A percentile compares a stretch with the other conserved stretches of the same genome.
These are phyloP conservation scores for Lipomyces spencermartinsiae DNA, from an alignment of 805 yeast species.

Conservation along the genomic window DNA sequence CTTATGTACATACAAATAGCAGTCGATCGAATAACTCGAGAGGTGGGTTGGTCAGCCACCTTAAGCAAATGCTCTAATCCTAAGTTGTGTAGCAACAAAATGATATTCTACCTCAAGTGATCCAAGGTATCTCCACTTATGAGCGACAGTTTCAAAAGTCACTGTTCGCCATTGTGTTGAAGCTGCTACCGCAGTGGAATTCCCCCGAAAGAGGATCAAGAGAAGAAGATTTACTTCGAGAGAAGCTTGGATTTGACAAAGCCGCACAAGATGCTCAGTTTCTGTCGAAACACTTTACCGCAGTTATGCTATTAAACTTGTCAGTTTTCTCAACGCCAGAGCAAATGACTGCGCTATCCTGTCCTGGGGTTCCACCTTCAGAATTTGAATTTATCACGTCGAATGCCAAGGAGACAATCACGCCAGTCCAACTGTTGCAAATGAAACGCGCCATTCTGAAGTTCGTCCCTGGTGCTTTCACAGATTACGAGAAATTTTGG, in stretches of 20 bases:
- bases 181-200: conserved; percentile 57
- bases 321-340: conserved; percentile 37
- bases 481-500: conserved; percentile 50
- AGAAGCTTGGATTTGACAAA: conserved; percentile 49
- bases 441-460: conserved; percentile 53
- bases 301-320: conserved; percentile 65
- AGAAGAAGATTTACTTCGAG: conserved; percentile 50
- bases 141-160: conserved; percentile 57
- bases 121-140: conserved; percentile 54
- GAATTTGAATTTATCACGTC: conserved; percentile 70
- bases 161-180: conserved; percentile 65
- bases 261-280: conserved; percentile 52
- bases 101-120: conserved; percentile 55
- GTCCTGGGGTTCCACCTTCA: conserved; percentile 67
- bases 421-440: conserved; percentile 53
- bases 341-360: conserved; percentile 39
- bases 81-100: conserved; percentile 38
- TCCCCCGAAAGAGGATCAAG: conserved; percentile 56
- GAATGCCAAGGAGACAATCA: conserved; percentile 69
- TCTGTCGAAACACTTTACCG: conserved; percentile 56
- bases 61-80: neutral
- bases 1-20: conserved; percentile 73
- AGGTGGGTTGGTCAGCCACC: conserved; percentile 35
- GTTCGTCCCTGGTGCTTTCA: conserved; percentile 53
- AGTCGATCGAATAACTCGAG: conserved; percentile 57